Evolutionary conservation across 2,329 filamentous ascomycete genomes (phyloP), one percentile per base, ranked within the genome.

Genomic region (Orbilia oligospora): DNA sequence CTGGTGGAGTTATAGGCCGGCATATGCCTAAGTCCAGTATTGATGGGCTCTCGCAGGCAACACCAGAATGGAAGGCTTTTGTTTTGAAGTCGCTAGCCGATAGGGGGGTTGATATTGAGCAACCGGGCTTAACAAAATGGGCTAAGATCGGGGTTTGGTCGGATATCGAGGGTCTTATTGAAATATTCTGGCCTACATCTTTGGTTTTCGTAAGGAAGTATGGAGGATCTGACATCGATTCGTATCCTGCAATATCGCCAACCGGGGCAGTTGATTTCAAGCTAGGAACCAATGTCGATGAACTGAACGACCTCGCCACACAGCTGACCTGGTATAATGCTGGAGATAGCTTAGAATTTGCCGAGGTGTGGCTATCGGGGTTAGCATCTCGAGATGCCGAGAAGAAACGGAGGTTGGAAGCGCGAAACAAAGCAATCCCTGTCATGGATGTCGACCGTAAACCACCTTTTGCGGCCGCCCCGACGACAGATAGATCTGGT

Each of bases 31-130:
- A 66, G 24, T 10, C 44, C 1, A 46, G 16, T 20, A 30, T 20
- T 14, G 68, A 72, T 22, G 55, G 56, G 33, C 30, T 49, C 36
- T 18, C 33, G 38, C 63, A 69, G 22, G 69, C 68, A 27, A 73
- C 73, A 22, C 58, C 73, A n/a, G 70, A 79, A 53, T 79, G 75
- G 75, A 79, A 77, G 41, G 67, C 73, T 1, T 77, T 71, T 38
- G 67, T 77, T 33, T 27, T 77, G 24, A 77, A 71, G 16, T 77
- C 73, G 0, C 73, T 77, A 14, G 41, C 58, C 14, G 73, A 77
- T 30, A 61, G 73, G 20, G 73, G 73, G 5, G 55, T 77, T 9
- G 68, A 71, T 16, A 27, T 77, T 9, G 58, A 63, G 14, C 49
- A 56, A 20, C 51, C 22, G 5, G 14, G 14, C 41, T 71, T 33